Percentiles rank a stretch among this genome's conserved stretches.
Evolutionary conservation across 768 basidiomycete species (phyloP).

Genomic region (Tulasnella sp.): DNA sequence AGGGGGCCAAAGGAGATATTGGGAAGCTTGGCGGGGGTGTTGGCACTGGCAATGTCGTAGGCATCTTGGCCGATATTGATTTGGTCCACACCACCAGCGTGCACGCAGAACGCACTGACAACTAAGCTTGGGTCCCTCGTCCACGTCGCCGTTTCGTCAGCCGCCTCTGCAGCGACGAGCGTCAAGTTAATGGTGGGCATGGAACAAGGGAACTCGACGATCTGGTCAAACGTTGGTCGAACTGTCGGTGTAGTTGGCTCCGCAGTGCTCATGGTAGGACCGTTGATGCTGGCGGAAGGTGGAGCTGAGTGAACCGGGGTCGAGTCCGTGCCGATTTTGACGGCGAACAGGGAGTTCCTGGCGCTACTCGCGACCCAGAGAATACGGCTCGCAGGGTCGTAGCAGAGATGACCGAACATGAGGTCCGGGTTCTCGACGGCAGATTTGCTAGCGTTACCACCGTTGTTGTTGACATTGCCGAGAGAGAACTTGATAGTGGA

Average conservation of each 20-base stretch:
- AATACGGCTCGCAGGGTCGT: constrained; percentile 75
- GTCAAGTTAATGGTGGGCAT: constrained; percentile 85
- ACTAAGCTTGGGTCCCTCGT: constrained; percentile 33
- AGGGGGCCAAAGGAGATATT: background rate
- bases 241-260: constrained; percentile 40
- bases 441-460: constrained; percentile 1
- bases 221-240: constrained; percentile 63
- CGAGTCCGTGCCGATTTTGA: constrained; percentile 39
- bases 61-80: constrained; percentile 77
- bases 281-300: constrained; percentile 5
- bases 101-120: constrained; percentile 78
- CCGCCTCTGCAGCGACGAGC: constrained; percentile 73
- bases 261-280: constrained; percentile 22
- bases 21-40: constrained; percentile 45
- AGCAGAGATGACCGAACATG: constrained; percentile 82
- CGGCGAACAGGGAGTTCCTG: constrained; percentile 71
- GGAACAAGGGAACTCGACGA: constrained; percentile 70
- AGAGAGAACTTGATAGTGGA: constrained; percentile 62
- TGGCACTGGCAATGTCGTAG: constrained; percentile 56
- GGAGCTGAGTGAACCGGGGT: constrained; percentile 34
- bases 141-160: constrained; percentile 34
- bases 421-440: constrained; percentile 52
- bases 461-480: constrained; percentile 33
- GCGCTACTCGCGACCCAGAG: constrained; percentile 82
- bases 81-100: constrained; percentile 80